Evolutionary conservation across 805 yeast species (phyloP).

Genomic region (Ogataea neopini): DNA sequence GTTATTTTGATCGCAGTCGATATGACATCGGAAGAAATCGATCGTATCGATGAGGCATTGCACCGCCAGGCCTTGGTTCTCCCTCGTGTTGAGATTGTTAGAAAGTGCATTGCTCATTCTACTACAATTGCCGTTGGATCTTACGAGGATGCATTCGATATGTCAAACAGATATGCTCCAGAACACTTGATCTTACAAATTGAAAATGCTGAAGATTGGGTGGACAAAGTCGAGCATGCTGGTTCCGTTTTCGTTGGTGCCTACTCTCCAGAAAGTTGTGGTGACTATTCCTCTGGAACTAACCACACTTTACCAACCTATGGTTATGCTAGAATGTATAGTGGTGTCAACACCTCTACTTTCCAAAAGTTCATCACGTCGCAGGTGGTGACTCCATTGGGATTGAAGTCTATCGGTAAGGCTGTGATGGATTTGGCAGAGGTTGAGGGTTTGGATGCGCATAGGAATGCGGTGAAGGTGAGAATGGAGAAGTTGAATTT

Average conservation of each 20-base stretch:
- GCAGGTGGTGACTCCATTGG: slow-evolving; percentile 85
- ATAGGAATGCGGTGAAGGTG: slow-evolving; percentile 93
- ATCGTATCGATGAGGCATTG: slow-evolving; percentile 77
- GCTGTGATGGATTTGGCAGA: slow-evolving; percentile 96
- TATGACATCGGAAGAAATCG: slow-evolving; percentile 58
- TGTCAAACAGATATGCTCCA: slow-evolving; percentile 93
- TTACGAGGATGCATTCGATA: slow-evolving; percentile 78
- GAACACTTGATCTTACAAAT: slow-evolving; percentile 95
- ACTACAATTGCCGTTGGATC: slow-evolving; percentile 69
- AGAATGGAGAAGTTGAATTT: slow-evolving; percentile 85
- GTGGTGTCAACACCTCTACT: slow-evolving; percentile 95
- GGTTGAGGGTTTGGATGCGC: slow-evolving; percentile 96
- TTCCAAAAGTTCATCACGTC: slow-evolving; percentile 94
- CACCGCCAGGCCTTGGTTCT: slow-evolving; percentile 77
- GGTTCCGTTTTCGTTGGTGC: slow-evolving; percentile 97
- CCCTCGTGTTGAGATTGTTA: slow-evolving; percentile 91
- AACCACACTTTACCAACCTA: slow-evolving; percentile 98
- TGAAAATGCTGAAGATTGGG: slow-evolving; percentile 71
- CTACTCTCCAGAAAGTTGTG: slow-evolving; percentile 96
- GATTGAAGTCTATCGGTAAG: slow-evolving; percentile 85
- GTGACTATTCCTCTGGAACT: slow-evolving; percentile 97
- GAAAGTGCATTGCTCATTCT: slow-evolving; percentile 91
- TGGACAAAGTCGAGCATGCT: slow-evolving; percentile 80
- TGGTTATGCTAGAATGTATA: slow-evolving; percentile 96
- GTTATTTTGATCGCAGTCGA: slow-evolving; percentile 86